These are phyloP conservation scores for Sporothrix pallida DNA, from an alignment of 2,329 filamentous ascomycete species.

Conservation along the genomic window DNA sequence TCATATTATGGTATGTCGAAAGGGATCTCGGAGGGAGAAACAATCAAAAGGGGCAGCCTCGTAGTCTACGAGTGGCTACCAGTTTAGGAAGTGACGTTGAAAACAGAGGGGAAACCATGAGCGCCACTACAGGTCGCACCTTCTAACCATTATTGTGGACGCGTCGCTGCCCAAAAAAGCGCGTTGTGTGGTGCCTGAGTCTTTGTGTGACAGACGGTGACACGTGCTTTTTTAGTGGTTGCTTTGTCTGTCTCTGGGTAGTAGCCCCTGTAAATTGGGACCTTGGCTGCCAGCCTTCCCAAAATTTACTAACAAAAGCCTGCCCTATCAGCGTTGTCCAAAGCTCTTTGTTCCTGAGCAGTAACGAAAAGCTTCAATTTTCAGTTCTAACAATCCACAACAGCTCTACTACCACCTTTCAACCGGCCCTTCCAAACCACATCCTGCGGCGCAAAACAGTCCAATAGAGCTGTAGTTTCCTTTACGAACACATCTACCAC, in stretches of 20 bases:
- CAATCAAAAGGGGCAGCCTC: conserved; percentile 1
- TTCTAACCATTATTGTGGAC: conserved; percentile 21
- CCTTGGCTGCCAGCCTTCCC: neutral
- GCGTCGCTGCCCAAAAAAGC: conserved; percentile 28
- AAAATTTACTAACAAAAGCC: conserved; percentile 8
- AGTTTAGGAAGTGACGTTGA: conserved; percentile 31
- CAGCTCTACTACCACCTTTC: neutral
- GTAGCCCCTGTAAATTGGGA: neutral
- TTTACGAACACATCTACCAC: neutral
- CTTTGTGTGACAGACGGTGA: neutral
- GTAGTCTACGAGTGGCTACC: neutral
- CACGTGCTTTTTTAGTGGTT: neutral
- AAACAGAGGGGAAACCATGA: conserved; percentile 8
- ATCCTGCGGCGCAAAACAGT: neutral
- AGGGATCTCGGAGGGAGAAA: neutral
- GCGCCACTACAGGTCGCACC: conserved; percentile 17
- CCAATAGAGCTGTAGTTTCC: conserved; percentile 5
- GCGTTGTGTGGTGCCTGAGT: conserved; percentile 16
- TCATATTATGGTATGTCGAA: conserved; percentile 1
- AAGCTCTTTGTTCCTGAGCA: conserved; percentile 1
- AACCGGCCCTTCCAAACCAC: neutral
- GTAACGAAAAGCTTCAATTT: neutral
- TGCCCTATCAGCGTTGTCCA: neutral
- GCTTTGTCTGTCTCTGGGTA: neutral
- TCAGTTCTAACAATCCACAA: neutral